Base-by-base conservation (phyloP, 352 stramenopile species). In the Globisporangium orthogonon region DNA sequence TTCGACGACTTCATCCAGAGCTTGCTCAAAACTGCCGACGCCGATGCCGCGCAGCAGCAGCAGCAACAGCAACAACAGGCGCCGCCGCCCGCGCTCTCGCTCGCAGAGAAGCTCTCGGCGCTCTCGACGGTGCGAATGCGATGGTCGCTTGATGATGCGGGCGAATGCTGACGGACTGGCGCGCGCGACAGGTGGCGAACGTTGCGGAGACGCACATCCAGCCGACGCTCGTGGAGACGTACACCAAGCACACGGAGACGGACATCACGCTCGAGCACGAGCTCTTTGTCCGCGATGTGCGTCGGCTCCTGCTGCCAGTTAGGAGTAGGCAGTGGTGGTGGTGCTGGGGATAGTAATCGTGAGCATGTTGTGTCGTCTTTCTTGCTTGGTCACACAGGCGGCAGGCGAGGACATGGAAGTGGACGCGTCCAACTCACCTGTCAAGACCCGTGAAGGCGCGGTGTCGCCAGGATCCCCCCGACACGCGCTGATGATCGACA, bases 1-100 rank as follows among this genome's bases (percentile, higher is more conserved):
- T 87, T 93, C 52, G 80, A 90, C 51, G 80, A 91, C 66, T 93
- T 93, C 53, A 93, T 93, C 56, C 78, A 91, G 66, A 89, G 87
- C 50, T 89, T 93, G 51, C 68, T 93, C 13, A 90, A 90, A 64
- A 86, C 66, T 47, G 74, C 81, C 0, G 29, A n/a, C 10, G 31
- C 17, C 1, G 52, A 41, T 4, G 62, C 10, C 61, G 58, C n/a
- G 28, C 49, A n/a, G 50, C 56, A 18, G 48, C 59, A 28, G 60
- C 58, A 23, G 23, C 23, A 23, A 23, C 49, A n/a, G 50, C 56
- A 18, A 45, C 59, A 28, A 58, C 58, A 7, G 49, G 56, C 2
- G 23, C 49, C 39, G 64, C 30, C 62, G 15, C 39, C 58, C 9
- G 59, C 71, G 52, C 61, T 91, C 18, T 93, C 83, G 48, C 65